phyloP scores from a whole-genome alignment of 306 rosid genomes.

The Mimosa bimucronata region DNA sequence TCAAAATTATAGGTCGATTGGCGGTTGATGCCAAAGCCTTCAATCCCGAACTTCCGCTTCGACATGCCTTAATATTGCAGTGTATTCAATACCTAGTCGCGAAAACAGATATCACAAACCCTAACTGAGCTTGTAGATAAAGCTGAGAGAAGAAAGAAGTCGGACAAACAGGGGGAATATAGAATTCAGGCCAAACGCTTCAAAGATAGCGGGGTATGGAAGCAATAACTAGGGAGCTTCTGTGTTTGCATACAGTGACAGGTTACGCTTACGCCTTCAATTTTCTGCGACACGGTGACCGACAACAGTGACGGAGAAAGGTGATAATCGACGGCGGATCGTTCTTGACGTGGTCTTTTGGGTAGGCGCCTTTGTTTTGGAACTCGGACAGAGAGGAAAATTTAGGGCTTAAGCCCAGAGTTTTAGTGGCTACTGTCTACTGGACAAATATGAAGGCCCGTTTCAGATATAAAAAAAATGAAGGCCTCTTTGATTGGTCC shows the following conservation, averaged over 20 bases:
- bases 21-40: slow-evolving; percentile 91
- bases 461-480: too few species aligned
- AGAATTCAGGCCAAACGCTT: not conserved
- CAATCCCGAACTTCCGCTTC: slow-evolving; percentile 90
- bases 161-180: not conserved
- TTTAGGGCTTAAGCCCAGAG: not conserved
- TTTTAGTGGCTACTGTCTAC: too few species aligned
- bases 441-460: too few species aligned
- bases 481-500: too few species aligned
- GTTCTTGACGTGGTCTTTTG: not conserved
- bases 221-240: not conserved
- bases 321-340: not conserved
- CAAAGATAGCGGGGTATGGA: not conserved
- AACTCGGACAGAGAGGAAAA: too few species aligned
- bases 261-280: not conserved
- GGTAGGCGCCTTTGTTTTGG: not conserved
- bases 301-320: not conserved
- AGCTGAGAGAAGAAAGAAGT: not conserved
- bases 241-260: not conserved
- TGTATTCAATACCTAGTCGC: not conserved
- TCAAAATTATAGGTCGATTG: slow-evolving; percentile 86
- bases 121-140: slow-evolving; percentile 29
- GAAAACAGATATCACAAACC: slow-evolving; percentile 35
- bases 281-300: not conserved
- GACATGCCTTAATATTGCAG: slow-evolving; percentile 52